phyloP scores from a whole-genome alignment of 352 stramenopile species.

The Pseudoperonospora humuli region DNA sequence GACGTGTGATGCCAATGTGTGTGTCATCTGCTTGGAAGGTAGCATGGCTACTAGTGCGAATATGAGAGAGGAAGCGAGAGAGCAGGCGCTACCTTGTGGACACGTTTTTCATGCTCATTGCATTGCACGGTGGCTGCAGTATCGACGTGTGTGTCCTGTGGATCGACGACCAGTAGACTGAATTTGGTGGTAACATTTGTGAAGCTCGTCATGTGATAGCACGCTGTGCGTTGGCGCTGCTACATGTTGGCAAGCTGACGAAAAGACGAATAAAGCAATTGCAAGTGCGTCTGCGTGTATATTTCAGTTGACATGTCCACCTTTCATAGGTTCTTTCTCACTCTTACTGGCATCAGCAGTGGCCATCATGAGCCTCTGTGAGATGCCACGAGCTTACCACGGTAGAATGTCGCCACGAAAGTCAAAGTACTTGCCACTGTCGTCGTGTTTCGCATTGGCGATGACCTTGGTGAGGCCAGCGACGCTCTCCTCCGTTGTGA shows the following conservation, averaged over 20 bases:
- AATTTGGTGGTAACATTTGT: neutral
- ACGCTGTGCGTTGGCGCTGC: neutral
- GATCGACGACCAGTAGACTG: slow-evolving; percentile 18
- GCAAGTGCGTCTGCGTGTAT: neutral
- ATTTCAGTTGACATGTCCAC: neutral
- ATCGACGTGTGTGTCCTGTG: slow-evolving; percentile 27
- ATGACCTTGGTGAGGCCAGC: slow-evolving; percentile 33
- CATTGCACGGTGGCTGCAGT: slow-evolving; percentile 28
- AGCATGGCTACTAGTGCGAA: neutral
- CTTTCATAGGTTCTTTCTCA: too few species aligned
- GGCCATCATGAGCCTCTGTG: too few species aligned
- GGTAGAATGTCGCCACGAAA: slow-evolving; percentile 27
- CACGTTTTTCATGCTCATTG: slow-evolving; percentile 32
- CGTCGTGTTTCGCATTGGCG: slow-evolving; percentile 21
- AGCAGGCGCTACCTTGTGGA: slow-evolving; percentile 28
- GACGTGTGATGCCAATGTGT: slow-evolving; percentile 7
- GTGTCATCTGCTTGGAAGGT: slow-evolving; percentile 30
- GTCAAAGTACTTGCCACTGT: slow-evolving; percentile 44
- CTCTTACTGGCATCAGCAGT: too few species aligned
- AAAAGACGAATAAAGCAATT: neutral
- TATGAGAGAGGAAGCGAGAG: neutral
- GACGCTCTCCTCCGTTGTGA: too few species aligned
- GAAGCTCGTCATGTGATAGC: neutral
- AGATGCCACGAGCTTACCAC: slow-evolving; percentile 40
- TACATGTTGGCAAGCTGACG: neutral